phyloP scores from a whole-genome alignment of 257 asterid species.

The Scutellaria baicalensis region DNA sequence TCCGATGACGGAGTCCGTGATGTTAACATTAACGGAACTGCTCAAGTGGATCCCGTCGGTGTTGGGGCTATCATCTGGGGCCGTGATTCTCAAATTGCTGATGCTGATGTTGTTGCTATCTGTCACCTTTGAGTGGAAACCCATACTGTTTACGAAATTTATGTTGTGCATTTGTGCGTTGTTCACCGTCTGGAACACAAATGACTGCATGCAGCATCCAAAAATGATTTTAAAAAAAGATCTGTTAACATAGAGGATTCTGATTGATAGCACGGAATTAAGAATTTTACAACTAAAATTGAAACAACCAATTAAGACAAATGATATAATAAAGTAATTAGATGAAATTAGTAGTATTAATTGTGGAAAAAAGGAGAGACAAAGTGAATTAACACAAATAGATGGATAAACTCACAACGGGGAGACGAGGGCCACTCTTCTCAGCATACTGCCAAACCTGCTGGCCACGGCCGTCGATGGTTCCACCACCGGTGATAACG shows the following conservation, averaged over 20 bases:
- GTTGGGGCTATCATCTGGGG: constrained; percentile 57
- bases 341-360: too few species aligned
- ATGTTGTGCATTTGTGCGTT: constrained; percentile 16
- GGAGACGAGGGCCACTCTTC: constrained; percentile 17
- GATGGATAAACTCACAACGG: constrained; percentile 25
- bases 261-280: too few species aligned
- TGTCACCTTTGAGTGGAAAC: constrained; percentile 44
- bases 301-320: too few species aligned
- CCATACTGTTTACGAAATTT: constrained; percentile 48
- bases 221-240: too few species aligned
- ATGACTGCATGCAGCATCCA: too few species aligned
- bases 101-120: constrained; percentile 21
- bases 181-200: constrained; percentile 18
- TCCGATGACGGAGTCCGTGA: constrained; percentile 33
- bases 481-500: constrained; percentile 47
- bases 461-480: constrained; percentile 53
- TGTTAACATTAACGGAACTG: constrained; percentile 17
- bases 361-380: not conserved
- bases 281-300: too few species aligned
- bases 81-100: constrained; percentile 23
- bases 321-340: too few species aligned
- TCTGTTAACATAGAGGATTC: too few species aligned
- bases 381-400: not conserved
- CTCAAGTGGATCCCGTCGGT: constrained; percentile 64
- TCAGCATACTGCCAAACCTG: constrained; percentile 24